These are phyloP conservation scores for Candida wancherniae DNA, from an alignment of 805 yeast genomes.

Conservation along the genomic window DNA sequence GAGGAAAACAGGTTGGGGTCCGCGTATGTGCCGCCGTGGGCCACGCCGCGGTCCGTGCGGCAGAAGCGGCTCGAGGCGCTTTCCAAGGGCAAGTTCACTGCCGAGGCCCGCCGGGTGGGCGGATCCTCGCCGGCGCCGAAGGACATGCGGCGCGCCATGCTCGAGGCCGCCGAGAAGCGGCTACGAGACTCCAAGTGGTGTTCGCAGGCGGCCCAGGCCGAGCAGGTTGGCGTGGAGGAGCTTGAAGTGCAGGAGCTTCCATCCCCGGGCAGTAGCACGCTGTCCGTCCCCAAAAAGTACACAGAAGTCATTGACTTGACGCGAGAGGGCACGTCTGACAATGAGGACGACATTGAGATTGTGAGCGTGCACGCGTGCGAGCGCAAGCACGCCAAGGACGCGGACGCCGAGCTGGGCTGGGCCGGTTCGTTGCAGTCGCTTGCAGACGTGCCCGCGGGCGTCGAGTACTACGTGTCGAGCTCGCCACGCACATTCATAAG, in stretches of 20 bases:
- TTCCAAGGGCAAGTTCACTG: conserved; percentile 35
- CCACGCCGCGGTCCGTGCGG: conserved; percentile 13
- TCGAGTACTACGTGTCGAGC: conserved; percentile 20
- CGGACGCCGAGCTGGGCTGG: too few species aligned
- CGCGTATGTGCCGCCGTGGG: conserved; percentile 16
- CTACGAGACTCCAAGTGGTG: conserved; percentile 51
- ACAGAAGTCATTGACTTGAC: conserved; percentile 16
- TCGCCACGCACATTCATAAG: conserved; percentile 26
- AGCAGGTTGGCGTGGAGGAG: conserved; percentile 23
- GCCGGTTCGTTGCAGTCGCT: not conserved
- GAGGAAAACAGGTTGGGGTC: conserved; percentile 45
- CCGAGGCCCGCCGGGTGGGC: conserved; percentile 35
- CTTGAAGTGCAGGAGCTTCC: conserved; percentile 45
- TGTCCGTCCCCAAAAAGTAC: not conserved
- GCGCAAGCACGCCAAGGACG: conserved; percentile 1
- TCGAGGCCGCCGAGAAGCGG: conserved; percentile 63
- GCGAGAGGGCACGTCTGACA: conserved; percentile 8
- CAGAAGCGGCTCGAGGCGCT: conserved; percentile 41
- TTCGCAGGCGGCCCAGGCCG: conserved; percentile 15
- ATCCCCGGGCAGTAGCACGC: conserved; percentile 1
- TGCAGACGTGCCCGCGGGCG: conserved; percentile 5
- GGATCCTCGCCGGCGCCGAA: conserved; percentile 9
- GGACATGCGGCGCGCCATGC: conserved; percentile 40
- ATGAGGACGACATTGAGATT: conserved; percentile 14
- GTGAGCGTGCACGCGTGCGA: conserved; percentile 13